Percentiles rank a stretch among this genome's conserved stretches.
Conservation (phyloP, 2,329 filamentous ascomycete species). For the Moelleriella libera region DNA sequence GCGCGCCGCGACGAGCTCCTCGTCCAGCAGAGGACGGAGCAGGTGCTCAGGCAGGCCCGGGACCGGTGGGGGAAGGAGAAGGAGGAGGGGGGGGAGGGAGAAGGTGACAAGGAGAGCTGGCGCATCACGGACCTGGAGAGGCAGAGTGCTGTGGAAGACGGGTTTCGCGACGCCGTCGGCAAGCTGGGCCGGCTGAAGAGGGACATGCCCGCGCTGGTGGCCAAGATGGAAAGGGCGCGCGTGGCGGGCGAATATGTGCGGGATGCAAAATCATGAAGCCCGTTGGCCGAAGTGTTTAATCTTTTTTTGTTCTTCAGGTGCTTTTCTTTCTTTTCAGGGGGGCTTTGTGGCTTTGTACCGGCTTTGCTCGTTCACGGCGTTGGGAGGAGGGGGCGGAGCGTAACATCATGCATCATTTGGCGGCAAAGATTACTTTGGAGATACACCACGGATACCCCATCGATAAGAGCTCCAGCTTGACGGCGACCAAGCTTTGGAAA, state of each 20-base stretch:
- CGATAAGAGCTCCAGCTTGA: too few relatives aligned
- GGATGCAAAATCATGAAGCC: constrained; percentile 12
- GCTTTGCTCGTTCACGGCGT: too few relatives aligned
- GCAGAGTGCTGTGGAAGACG: constrained; percentile 26
- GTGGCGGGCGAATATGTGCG: constrained; percentile 45
- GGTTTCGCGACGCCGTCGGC: constrained; percentile 32
- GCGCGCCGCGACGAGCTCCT: too few relatives aligned
- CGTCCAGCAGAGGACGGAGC: constrained; percentile 33
- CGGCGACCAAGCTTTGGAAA: too few relatives aligned
- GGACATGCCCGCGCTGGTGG: constrained; percentile 47
- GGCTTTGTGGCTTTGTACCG: background rate
- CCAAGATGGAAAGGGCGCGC: constrained; percentile 50
- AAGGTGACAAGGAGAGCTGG: constrained; percentile 13
- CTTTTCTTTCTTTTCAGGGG: background rate
- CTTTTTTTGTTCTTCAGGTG: background rate
- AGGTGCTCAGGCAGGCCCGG: constrained; percentile 21
- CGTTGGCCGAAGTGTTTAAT: background rate
- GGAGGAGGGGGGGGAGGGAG: constrained; percentile 10
- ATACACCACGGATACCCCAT: too few relatives aligned
- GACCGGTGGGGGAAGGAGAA: constrained; percentile 9
- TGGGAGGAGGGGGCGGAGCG: too few relatives aligned
- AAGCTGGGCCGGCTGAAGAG: constrained; percentile 39
- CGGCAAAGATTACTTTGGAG: too few relatives aligned
- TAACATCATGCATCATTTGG: too few relatives aligned
- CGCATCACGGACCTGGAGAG: constrained; percentile 25